Evolutionary conservation across 1,139 yeast genomes (phyloP).

Genomic region (Saccharomycopsis phalli): DNA sequence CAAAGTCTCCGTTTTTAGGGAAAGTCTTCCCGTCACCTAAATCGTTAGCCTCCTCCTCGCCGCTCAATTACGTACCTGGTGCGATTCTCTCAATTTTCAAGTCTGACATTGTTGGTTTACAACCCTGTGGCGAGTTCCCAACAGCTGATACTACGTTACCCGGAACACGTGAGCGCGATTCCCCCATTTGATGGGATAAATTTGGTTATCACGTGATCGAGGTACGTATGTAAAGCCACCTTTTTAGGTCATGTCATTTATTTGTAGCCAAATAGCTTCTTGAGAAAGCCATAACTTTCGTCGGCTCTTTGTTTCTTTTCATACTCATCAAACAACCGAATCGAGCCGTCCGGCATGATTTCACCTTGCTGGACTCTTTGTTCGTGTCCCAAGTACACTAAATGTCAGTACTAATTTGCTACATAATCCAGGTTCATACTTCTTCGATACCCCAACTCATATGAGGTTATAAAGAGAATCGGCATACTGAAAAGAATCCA

Average conservation of each 20-base stretch:
- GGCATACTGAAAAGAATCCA: conserved; percentile 35
- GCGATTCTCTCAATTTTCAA: conserved; percentile 20
- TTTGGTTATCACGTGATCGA: too few relatives aligned
- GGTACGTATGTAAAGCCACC: too few relatives aligned
- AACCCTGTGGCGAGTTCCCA: too few relatives aligned
- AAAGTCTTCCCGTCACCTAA: conserved; percentile 72
- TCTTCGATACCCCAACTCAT: conserved; percentile 30
- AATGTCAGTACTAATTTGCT: conserved; percentile 1
- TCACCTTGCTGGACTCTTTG: conserved; percentile 41
- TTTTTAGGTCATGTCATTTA: too few relatives aligned
- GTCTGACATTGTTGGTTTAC: conserved; percentile 21
- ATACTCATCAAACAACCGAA: conserved; percentile 35
- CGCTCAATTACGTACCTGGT: conserved; percentile 15
- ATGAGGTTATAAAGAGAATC: conserved; percentile 31
- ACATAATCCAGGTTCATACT: conserved; percentile 21
- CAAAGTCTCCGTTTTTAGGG: conserved; percentile 80
- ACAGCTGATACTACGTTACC: too few relatives aligned
- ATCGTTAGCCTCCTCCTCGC: background rate
- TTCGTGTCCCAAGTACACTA: conserved; percentile 35
- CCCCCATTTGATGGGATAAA: too few relatives aligned
- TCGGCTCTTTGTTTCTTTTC: conserved; percentile 29
- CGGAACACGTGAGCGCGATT: too few relatives aligned
- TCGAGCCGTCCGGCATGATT: conserved; percentile 38
- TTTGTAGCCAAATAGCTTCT: conserved; percentile 36
- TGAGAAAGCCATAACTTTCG: conserved; percentile 32